Evolutionary conservation across 83 land plant genomes (phyloP).

Genomic region (Diphasiastrum complanatum): DNA sequence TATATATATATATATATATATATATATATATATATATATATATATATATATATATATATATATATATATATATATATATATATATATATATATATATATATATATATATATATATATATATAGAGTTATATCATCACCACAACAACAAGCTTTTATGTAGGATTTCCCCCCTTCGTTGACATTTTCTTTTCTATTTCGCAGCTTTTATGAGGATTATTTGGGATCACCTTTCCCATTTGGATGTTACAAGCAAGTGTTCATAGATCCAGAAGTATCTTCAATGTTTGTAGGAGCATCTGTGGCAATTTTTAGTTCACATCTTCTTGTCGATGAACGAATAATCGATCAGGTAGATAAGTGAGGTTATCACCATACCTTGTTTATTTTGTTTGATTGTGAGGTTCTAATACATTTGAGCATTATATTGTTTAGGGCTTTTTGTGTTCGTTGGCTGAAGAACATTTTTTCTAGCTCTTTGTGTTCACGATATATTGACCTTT

Average conservation of each 20-base stretch:
- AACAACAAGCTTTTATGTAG: too few species aligned
- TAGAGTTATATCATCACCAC: not conserved
- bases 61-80: not conserved
- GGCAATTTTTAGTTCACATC: constrained; percentile 69
- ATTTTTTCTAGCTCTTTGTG: not conserved
- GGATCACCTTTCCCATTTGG: constrained; percentile 85
- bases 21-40: too few species aligned
- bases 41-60: not conserved
- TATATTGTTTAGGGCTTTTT: too few species aligned
- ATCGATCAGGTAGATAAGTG: constrained; percentile 73
- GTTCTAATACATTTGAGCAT: not conserved
- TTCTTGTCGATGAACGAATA: constrained; percentile 80
- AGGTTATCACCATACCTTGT: not conserved
- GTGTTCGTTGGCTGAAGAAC: too few species aligned
- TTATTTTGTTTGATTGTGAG: not conserved
- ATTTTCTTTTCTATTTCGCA: constrained; percentile 21
- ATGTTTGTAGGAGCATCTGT: constrained; percentile 67
- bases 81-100: not conserved
- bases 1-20: too few species aligned
- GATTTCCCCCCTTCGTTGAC: not conserved
- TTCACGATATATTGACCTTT: too few species aligned
- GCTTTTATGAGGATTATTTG: constrained; percentile 82
- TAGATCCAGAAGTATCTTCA: constrained; percentile 69
- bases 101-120: too few species aligned
- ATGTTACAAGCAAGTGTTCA: constrained; percentile 86